A percentile compares a stretch with the other conserved stretches of the same genome.
Conservation (phyloP, 2,329 filamentous ascomycete genomes). For the Penicillium sp. region DNA sequence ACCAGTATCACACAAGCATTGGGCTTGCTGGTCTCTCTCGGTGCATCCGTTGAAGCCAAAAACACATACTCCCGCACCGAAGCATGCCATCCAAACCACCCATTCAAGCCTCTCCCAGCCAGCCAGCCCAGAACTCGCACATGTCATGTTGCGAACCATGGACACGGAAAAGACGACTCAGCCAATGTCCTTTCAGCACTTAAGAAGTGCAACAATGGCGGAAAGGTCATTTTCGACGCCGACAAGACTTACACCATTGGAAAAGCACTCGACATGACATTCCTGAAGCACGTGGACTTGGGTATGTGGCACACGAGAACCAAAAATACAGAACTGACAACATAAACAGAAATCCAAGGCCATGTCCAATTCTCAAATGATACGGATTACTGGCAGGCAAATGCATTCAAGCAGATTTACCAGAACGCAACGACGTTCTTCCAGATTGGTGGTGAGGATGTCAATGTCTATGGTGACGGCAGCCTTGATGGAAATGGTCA, state of each 20-base stretch:
- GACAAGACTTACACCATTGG: slow-evolving; percentile 63
- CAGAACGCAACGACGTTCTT: slow-evolving; percentile 70
- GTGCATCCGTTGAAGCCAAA: slow-evolving; percentile 18
- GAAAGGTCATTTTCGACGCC: slow-evolving; percentile 60
- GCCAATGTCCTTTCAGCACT: slow-evolving; percentile 57
- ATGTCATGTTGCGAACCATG: slow-evolving; percentile 32
- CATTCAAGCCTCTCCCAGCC: slow-evolving; percentile 33
- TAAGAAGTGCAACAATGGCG: slow-evolving; percentile 63
- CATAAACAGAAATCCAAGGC: slow-evolving; percentile 56
- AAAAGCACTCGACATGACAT: slow-evolving; percentile 66
- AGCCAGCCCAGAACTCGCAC: slow-evolving; percentile 28
- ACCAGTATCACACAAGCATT: slow-evolving; percentile 23
- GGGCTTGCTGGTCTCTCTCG: slow-evolving; percentile 23
- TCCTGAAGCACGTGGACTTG: slow-evolving; percentile 64
- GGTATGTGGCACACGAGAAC: slow-evolving; percentile 39
- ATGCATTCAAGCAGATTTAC: slow-evolving; percentile 65
- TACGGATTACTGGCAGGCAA: slow-evolving; percentile 68
- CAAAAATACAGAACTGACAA: background rate
- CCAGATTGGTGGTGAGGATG: slow-evolving; percentile 65
- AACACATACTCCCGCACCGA: slow-evolving; percentile 21
- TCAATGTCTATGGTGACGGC: slow-evolving; percentile 69
- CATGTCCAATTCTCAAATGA: slow-evolving; percentile 66
- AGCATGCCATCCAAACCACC: slow-evolving; percentile 29
- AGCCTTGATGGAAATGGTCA: slow-evolving; percentile 66
- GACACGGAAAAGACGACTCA: slow-evolving; percentile 50